Evolutionary conservation across 176 grass and related monocot species (phyloP).

Genomic region (Eremochloa ophiuroides): DNA sequence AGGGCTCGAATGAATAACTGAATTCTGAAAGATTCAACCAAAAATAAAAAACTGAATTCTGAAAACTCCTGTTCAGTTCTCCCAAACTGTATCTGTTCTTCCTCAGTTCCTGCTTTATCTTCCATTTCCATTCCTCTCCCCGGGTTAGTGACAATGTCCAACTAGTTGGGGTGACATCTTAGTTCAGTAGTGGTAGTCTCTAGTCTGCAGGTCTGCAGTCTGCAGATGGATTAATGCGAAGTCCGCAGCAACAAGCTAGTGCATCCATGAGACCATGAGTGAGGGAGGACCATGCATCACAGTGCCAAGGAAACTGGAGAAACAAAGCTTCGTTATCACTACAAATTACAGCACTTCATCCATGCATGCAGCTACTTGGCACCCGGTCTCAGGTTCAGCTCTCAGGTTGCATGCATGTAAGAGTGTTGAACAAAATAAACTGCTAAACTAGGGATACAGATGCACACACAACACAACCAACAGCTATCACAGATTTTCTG

Average conservation of each 20-base stretch:
- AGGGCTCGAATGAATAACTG: too few relatives aligned
- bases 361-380: slow-evolving; percentile 1
- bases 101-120: too few relatives aligned
- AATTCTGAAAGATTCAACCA: too few relatives aligned
- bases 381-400: background rate
- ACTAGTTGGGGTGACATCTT: too few relatives aligned
- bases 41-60: too few relatives aligned
- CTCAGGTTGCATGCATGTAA: background rate
- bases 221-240: background rate
- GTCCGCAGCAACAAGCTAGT: background rate
- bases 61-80: too few relatives aligned
- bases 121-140: too few relatives aligned
- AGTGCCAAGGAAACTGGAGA: background rate
- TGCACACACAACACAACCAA: slow-evolving; percentile 7
- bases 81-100: too few relatives aligned
- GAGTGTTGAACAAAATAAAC: too few relatives aligned
- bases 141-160: too few relatives aligned
- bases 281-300: background rate
- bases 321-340: slow-evolving; percentile 9
- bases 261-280: background rate
- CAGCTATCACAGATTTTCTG: background rate
- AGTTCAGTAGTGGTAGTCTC: background rate
- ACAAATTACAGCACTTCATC: background rate
- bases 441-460: background rate
- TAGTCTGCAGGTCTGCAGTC: too few relatives aligned